Conservation (phyloP, 495 filamentous ascomycete genomes). For the Aspergillus coremiiformis region DNA sequence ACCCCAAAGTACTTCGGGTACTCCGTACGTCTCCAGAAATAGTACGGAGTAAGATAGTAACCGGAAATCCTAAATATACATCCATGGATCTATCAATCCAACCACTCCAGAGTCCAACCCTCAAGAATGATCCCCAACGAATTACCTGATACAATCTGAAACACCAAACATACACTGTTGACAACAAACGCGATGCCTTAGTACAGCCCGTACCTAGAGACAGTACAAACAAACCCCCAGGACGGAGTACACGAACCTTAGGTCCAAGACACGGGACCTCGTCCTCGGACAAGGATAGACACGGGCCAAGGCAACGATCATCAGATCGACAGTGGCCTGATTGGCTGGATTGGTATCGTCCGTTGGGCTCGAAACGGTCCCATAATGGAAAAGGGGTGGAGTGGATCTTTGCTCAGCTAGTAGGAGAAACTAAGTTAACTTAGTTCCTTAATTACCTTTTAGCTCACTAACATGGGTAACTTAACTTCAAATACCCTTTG, state of each 20-base stretch:
- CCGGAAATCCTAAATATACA: background rate
- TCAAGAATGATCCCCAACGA: too few species aligned
- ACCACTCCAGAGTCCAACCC: too few species aligned
- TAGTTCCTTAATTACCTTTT: too few species aligned
- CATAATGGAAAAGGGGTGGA: constrained; percentile 5
- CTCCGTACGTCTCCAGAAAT: background rate
- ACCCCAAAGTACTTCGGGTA: background rate
- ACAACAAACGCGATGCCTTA: too few species aligned
- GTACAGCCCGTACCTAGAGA: too few species aligned
- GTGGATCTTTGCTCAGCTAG: background rate
- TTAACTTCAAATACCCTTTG: too few species aligned
- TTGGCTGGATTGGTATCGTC: background rate
- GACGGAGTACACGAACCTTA: too few species aligned
- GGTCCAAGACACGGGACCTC: background rate
- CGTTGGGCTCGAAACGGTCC: constrained; percentile 4
- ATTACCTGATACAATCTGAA: background rate
- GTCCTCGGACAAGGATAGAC: background rate
- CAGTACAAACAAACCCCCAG: too few species aligned
- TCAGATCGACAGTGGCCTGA: constrained; percentile 13
- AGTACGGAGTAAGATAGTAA: too few species aligned
- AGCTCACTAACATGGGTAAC: too few species aligned
- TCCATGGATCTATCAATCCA: too few species aligned
- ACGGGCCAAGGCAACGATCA: constrained; percentile 11
- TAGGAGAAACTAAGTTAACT: background rate
- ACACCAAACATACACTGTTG: background rate